Evolutionary conservation across 169 alveolate species (phyloP), one percentile per base, ranked within the genome.

Genomic region (Theileria parva): DNA sequence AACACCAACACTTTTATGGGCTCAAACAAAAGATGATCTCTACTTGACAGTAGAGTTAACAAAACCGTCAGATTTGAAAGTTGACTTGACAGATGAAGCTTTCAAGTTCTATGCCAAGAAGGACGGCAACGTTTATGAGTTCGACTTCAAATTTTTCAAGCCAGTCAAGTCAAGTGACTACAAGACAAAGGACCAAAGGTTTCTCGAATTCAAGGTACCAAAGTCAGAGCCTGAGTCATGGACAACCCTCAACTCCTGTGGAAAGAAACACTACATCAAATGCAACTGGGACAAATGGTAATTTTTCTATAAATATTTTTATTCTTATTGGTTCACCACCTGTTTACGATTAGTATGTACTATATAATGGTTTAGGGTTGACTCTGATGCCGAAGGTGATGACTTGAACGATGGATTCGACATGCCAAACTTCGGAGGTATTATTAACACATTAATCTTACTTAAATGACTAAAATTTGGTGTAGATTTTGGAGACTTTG

Each of bases 221-320:
- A 90, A 90, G 79, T 77, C 72, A 28, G 93, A 86, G 50, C 73
- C 78, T 53, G 94, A 85, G 65, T 85, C 87, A 80, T 90, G 94
- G 94, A 79, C 91, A 59, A 61, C 93, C 11, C 77, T 90, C 73
- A 87, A 90, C 92, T 51, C 73, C 21, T 91, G 88, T 63, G 94
- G 94, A 48, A 90, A 90, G 80, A 90, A 90, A 72, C 94, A 90
- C 67, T 90, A 91, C 89, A 68, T 90, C 67, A 90, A 90, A 39
- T 81, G 90, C 81, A 92, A 90, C 88, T 90, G 94, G 94, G 90
- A 90, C 77, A 76, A 81, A 8, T 90, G 94, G 94, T 70, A 51
- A 2, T 70, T 27, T 15, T 44, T 2, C 15, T 3, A 7, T 65
- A 65, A 2, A 23, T 19, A 23, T 70, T 23, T 53, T 21, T 23